These are phyloP conservation scores for Candida ficus DNA, from an alignment of 805 yeast species.

Conservation along the genomic window DNA sequence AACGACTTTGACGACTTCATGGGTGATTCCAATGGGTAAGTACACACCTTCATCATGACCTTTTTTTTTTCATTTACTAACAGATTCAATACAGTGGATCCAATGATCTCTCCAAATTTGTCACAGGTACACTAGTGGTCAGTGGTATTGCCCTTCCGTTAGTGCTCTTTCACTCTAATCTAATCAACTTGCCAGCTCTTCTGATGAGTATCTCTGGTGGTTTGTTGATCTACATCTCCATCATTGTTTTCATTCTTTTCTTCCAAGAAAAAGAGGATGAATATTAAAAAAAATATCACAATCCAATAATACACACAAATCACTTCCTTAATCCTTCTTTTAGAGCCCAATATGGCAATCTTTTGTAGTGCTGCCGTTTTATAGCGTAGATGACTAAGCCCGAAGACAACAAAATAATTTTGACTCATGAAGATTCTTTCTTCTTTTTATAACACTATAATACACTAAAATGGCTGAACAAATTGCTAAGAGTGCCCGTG, in stretches of 20 bases:
- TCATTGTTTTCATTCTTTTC: slow-evolving; percentile 74
- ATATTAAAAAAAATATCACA: slow-evolving; percentile 19
- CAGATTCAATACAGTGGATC: slow-evolving; percentile 29
- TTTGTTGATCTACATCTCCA: slow-evolving; percentile 73
- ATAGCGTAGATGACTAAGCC: neutral
- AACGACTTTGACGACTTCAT: slow-evolving; percentile 51
- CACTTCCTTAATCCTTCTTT: too few species aligned
- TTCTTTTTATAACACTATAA: neutral
- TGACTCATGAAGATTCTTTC: neutral
- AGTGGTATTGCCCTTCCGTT: slow-evolving; percentile 75
- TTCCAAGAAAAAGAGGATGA: slow-evolving; percentile 47
- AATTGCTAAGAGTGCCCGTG: slow-evolving; percentile 75
- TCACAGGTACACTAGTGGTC: slow-evolving; percentile 70
- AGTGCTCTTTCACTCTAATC: slow-evolving; percentile 67
- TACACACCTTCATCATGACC: neutral
- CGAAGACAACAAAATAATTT: too few species aligned
- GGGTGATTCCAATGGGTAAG: slow-evolving; percentile 38
- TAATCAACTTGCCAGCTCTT: slow-evolving; percentile 67
- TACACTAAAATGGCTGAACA: slow-evolving; percentile 46
- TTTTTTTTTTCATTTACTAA: slow-evolving; percentile 24
- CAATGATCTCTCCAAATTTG: slow-evolving; percentile 75
- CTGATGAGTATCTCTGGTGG: slow-evolving; percentile 82
- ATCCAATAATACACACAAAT: neutral
- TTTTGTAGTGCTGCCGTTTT: too few species aligned
- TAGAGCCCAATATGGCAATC: too few species aligned